Base-by-base conservation (phyloP, 345 rosid species). In the Capsella bursapastoris region DNA sequence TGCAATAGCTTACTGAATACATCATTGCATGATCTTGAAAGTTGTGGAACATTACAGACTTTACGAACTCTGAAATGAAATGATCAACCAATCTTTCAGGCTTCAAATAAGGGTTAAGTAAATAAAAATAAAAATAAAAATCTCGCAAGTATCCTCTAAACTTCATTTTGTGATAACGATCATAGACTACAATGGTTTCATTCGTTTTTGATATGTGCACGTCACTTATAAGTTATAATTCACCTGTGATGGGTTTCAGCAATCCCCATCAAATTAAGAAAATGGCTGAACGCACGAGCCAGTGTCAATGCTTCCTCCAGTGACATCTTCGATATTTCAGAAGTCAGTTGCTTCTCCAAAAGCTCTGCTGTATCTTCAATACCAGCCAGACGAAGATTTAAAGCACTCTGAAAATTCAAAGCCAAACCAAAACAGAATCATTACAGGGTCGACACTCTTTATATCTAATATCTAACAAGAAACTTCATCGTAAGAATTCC, bases 201-300 rank as follows among this genome's bases (percentile, higher is more conserved):
- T 58, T 29, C 35, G 0, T 32, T 40, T 31, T 14, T 53, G 41
- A 52, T 27, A 72, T 32, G 47, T 41, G 35, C 2, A 49, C 15
- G 18, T 53, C 45, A 72, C 25, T 34, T 15, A 5, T 15, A 2
- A 22, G 25, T 22, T 22, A 50, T 37, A 10, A 55, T 43, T 49
- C 67, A 90, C 98, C 98, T 83, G 79, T 89, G 98, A 82, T 93
- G 95, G 7, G 98, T 93, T 80, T 93, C 98, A 3, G 98, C 97
- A 65, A 91, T 89, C 25, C 97, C 92, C 97, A 89, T 93, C 82
- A 93, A 73, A 80, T 86, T 93, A 41, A 93, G 98, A 77, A 85
- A 88, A 81, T 93, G 98, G 72, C 96, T 89, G 74, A 84, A 90
- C 6, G 96, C 89, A 55, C 98, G 97, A 75, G 97, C 97, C 27